phyloP scores from a whole-genome alignment of 805 yeast genomes.

The Candida tammaniensis region DNA sequence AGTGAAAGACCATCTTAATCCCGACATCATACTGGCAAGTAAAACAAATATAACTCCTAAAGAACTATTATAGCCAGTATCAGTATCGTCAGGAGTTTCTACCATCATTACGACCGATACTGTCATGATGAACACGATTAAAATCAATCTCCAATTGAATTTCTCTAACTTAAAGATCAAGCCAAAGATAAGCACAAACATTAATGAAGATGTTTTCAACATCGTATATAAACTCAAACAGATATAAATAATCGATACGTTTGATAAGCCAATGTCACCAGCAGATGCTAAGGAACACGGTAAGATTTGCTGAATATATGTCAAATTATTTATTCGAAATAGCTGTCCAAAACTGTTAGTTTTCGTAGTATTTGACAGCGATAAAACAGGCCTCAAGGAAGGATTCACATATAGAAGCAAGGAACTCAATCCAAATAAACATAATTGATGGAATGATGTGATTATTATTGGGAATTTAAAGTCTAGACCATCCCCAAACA shows the following conservation, averaged over 20 bases:
- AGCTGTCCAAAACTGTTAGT: constrained; percentile 16
- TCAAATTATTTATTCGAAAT: constrained; percentile 18
- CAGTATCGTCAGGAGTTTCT: constrained; percentile 25
- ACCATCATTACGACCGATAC: constrained; percentile 89
- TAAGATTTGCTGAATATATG: constrained; percentile 52
- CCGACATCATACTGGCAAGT: constrained; percentile 76
- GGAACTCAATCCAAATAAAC: constrained; percentile 56
- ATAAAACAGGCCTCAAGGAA: constrained; percentile 40
- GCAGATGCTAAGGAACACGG: constrained; percentile 89
- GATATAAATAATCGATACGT: constrained; percentile 74
- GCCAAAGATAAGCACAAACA: constrained; percentile 88
- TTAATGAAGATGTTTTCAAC: constrained; percentile 84
- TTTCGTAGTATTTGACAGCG: neutral
- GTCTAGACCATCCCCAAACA: constrained; percentile 82
- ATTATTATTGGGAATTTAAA: constrained; percentile 82
- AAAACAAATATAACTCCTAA: constrained; percentile 75
- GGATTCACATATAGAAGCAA: constrained; percentile 46
- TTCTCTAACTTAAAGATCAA: constrained; percentile 75
- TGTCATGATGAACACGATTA: constrained; percentile 77
- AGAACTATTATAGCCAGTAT: constrained; percentile 17
- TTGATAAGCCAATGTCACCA: constrained; percentile 92
- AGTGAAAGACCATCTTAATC: constrained; percentile 93
- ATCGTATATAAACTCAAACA: constrained; percentile 86
- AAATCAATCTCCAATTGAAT: constrained; percentile 62
- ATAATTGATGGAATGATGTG: constrained; percentile 81